Conservation (phyloP, 2,329 filamentous ascomycete genomes). For the Paecilomyces sp. region DNA sequence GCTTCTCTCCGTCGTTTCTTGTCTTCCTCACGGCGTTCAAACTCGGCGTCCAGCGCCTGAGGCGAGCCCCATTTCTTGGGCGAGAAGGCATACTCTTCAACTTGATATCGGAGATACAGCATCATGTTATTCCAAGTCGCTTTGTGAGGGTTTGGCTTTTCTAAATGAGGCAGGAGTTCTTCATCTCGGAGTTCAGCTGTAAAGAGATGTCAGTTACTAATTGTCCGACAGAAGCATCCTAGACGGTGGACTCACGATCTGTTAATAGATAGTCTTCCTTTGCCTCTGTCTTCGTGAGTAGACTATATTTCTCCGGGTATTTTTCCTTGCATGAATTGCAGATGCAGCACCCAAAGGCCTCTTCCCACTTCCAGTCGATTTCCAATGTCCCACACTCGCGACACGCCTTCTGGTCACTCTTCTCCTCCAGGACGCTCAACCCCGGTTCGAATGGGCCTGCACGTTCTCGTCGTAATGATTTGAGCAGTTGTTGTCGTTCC, state of each 20-base stretch:
- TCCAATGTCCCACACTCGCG: constrained; percentile 75
- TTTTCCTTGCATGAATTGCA: constrained; percentile 86
- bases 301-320: constrained; percentile 82
- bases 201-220: constrained; percentile 5
- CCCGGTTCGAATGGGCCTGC: constrained; percentile 83
- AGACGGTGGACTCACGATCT: constrained; percentile 56
- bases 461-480: constrained; percentile 64
- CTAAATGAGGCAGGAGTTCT: constrained; percentile 78
- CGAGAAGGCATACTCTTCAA: constrained; percentile 85
- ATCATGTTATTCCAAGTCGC: constrained; percentile 98
- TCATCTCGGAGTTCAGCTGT: constrained; percentile 82
- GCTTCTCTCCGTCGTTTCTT: constrained; percentile 82
- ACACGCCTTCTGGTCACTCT: constrained; percentile 64
- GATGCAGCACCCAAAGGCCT: constrained; percentile 67
- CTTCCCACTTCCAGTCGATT: constrained; percentile 93
- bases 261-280: constrained; percentile 93
- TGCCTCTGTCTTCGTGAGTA: constrained; percentile 94
- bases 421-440: constrained; percentile 64
- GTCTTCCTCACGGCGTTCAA: constrained; percentile 67
- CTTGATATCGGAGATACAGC: constrained; percentile 86
- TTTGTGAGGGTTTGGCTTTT: constrained; percentile 90
- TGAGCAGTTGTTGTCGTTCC: constrained; percentile 73
- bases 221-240: background rate
- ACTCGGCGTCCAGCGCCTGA: constrained; percentile 82
- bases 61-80: constrained; percentile 81